Evolutionary conservation across 2,329 filamentous ascomycete species (phyloP).

Genomic region (Paecilomyces variotii): DNA sequence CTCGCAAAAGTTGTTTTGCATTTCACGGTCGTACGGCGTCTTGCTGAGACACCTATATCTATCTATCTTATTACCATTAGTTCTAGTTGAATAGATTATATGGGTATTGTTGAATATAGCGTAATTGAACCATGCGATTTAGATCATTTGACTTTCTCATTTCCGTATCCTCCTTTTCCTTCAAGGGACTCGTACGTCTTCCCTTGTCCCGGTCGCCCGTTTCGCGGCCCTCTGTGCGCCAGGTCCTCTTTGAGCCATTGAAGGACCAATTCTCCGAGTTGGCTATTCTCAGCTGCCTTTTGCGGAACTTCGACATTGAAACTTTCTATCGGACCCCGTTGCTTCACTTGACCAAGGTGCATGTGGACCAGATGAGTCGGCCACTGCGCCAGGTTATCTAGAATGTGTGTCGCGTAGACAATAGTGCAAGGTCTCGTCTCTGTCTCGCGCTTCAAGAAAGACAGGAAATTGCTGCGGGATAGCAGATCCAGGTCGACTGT

Average conservation of each 20-base stretch:
- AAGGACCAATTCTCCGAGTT: conserved; percentile 78
- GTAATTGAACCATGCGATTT: neutral
- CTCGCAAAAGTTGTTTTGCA: conserved; percentile 1
- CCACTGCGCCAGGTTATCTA: conserved; percentile 92
- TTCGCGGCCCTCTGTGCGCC: conserved; percentile 67
- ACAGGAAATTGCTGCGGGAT: conserved; percentile 73
- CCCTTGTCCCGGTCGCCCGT: conserved; percentile 45
- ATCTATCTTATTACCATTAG: neutral
- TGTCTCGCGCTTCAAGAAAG: conserved; percentile 80
- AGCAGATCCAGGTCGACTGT: conserved; percentile 93
- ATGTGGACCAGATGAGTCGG: conserved; percentile 94
- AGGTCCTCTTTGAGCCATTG: conserved; percentile 80
- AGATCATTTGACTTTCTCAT: conserved; percentile 36
- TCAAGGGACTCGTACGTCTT: conserved; percentile 47
- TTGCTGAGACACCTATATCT: neutral
- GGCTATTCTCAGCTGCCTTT: conserved; percentile 63
- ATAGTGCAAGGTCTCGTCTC: conserved; percentile 76
- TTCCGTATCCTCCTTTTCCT: conserved; percentile 57
- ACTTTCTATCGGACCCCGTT: conserved; percentile 67
- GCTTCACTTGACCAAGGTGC: conserved; percentile 79
- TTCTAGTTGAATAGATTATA: neutral
- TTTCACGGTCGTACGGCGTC: neutral
- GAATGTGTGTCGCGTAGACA: conserved; percentile 94
- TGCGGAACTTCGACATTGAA: conserved; percentile 54
- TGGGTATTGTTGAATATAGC: neutral